Percentiles rank a stretch among this genome's conserved stretches.
Conservation (phyloP, 257 asterid genomes). For the Solanum bulbocastanum region DNA sequence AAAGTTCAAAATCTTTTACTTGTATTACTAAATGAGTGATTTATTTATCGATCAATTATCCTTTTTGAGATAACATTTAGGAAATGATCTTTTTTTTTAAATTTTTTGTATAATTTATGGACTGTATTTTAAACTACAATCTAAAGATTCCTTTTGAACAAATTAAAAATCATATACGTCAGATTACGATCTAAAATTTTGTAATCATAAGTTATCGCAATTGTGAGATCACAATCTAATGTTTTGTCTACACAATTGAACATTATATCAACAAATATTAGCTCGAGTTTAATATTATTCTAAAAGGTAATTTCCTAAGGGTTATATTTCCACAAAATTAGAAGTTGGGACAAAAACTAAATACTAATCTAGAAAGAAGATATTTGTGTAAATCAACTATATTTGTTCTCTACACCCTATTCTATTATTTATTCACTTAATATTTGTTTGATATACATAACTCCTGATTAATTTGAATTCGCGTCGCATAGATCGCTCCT, state of each 20-base stretch:
- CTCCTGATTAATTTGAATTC: background rate
- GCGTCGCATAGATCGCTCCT: accelerated
- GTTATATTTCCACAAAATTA: background rate
- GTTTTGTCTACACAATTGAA: background rate
- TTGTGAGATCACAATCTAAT: background rate
- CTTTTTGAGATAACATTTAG: background rate
- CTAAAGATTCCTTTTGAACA: background rate
- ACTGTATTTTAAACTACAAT: background rate
- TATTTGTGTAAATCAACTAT: background rate
- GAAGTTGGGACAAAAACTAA: background rate
- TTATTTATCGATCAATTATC: background rate
- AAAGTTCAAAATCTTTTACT: background rate
- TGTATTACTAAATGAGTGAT: background rate
- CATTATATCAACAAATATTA: background rate
- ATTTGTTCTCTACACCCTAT: background rate
- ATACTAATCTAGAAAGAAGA: background rate
- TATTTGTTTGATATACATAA: background rate
- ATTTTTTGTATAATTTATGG: background rate
- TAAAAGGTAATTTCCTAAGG: background rate
- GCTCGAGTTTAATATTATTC: background rate
- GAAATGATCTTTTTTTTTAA: background rate
- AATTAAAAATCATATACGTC: background rate
- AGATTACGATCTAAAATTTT: background rate
- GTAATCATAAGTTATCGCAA: background rate
- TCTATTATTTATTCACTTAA: background rate